Conservation (phyloP, 306 rosid species). For the Prunus salicina region DNA sequence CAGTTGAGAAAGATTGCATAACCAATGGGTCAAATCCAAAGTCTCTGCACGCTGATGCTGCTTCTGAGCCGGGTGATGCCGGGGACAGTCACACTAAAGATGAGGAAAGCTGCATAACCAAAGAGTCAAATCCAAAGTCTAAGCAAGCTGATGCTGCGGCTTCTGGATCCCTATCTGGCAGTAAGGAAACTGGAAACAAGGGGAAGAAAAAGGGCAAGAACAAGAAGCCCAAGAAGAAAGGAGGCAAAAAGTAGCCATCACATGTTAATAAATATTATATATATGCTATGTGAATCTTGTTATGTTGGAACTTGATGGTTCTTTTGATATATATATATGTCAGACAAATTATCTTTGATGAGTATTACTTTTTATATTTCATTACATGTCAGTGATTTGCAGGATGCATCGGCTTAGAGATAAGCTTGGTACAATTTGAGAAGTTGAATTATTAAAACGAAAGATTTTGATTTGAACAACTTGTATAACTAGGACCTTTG, state of each 20-base stretch:
- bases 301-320: neutral
- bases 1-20: neutral
- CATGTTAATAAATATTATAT: neutral
- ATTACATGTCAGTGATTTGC: no score
- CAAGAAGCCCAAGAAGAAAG: neutral
- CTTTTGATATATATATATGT: no score
- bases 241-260: neutral
- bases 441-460: neutral
- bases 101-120: neutral
- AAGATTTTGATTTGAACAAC: neutral
- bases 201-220: constrained; percentile 4
- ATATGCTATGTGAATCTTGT: neutral
- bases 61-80: neutral
- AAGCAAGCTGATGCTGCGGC: neutral
- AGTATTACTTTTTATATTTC: no score
- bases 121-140: neutral
- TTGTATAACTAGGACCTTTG: no score
- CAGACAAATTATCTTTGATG: neutral
- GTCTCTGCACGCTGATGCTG: neutral
- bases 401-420: no score
- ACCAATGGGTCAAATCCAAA: neutral
- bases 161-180: neutral
- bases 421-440: no score
- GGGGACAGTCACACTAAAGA: neutral
- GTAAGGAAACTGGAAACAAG: neutral